Conservation (phyloP, 805 yeast genomes). For the Grigorovia jiainica region DNA sequence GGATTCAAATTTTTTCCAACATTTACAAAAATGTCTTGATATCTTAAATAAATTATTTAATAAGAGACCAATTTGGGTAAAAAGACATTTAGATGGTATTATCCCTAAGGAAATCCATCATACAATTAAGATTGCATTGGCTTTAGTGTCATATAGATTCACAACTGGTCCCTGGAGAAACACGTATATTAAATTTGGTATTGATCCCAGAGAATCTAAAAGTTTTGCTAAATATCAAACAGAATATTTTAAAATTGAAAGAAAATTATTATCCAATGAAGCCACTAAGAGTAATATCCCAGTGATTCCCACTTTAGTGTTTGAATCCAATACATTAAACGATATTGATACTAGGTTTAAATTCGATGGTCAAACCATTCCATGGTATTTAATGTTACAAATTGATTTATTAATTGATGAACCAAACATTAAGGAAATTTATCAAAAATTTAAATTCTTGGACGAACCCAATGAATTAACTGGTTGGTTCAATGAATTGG, state of each 20-base stretch:
- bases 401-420: constrained; percentile 66
- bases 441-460: constrained; percentile 40
- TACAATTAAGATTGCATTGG: constrained; percentile 64
- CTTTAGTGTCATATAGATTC: constrained; percentile 73
- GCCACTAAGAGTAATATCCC: constrained; percentile 24
- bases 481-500: constrained; percentile 71
- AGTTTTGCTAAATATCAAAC: constrained; percentile 63
- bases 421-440: constrained; percentile 42
- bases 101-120: constrained; percentile 36
- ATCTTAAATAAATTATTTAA: constrained; percentile 42
- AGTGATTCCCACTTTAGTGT: constrained; percentile 24
- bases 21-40: constrained; percentile 20
- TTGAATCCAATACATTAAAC: constrained; percentile 26
- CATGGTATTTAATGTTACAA: constrained; percentile 64
- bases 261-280: constrained; percentile 19
- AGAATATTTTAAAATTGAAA: constrained; percentile 55
- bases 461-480: constrained; percentile 33
- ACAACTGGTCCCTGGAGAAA: constrained; percentile 95
- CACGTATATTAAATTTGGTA: constrained; percentile 67
- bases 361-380: constrained; percentile 65
- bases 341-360: constrained; percentile 40
- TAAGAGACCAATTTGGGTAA: constrained; percentile 74
- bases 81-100: constrained; percentile 55
- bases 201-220: constrained; percentile 56
- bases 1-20: constrained; percentile 26